Evolutionary conservation across 257 asterid genomes (phyloP), one percentile per base, ranked within the genome.

Genomic region (Rubia yunnanensis): DNA sequence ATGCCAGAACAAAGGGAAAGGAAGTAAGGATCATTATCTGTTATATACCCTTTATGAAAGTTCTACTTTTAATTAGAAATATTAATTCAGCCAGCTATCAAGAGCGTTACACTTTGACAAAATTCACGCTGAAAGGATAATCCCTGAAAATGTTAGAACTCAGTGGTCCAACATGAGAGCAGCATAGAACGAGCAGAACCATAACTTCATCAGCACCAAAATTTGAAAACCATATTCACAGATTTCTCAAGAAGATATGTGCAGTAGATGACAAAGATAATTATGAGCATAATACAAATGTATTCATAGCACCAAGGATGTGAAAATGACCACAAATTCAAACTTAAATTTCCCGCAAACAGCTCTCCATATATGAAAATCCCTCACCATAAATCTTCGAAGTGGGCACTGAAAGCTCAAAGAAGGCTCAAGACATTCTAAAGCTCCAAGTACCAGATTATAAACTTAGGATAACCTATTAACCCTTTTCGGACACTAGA

Each of bases 341-440:
- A 75, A 73, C 75, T 72, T 70, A 72, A 77, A 78, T 72, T 71
- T 68, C 65, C 82, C 66, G 77, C 74, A 56, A 80, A 73, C 34
- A 57, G 22, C 36, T 38, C 68, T 24, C 58, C 66, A 52, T 26
- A 46, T 38, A 17, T 65, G 69, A 50, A 38, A 50, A 63, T 31
- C 18, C 62, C 17, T 22, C 17, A 28, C 8, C 18, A n/a, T 31
- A 48, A 49, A 30, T 23, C 34, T 9, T 13, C 14, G 23, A 31
- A 44, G 13, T 4, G 36, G 11, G 20, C 36, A 26, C n/a, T 31
- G 15, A 10, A 10, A 15, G 28, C 7, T 26, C 27, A 17, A 36
- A n/a, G 15, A 4, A 31, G 36, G 31, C 18, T 26, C 26, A 6
- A 1, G 10, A 67, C 15, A 14, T 18, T 68, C 26, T 18, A 39